phyloP scores from a whole-genome alignment of 352 stramenopile genomes.

The Elongisporangium senticosum region DNA sequence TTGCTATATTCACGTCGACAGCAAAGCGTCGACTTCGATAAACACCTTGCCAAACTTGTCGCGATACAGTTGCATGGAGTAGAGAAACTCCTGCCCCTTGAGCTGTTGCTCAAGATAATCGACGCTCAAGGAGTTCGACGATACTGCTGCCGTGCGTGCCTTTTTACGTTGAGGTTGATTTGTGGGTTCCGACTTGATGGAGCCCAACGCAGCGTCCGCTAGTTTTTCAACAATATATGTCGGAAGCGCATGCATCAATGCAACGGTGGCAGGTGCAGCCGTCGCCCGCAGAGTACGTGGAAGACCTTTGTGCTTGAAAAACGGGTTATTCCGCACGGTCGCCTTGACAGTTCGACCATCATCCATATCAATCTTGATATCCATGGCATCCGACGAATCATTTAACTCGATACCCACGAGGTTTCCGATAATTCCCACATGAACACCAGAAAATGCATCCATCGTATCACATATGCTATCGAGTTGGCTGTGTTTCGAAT shows the following conservation, averaged over 20 bases:
- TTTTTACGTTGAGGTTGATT: neutral
- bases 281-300: conserved; percentile 12
- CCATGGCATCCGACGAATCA: neutral
- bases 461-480: neutral
- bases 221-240: conserved; percentile 18
- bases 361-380: neutral
- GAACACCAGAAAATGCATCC: neutral
- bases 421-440: neutral
- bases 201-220: neutral
- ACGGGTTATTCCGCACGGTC: conserved; percentile 11
- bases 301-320: conserved; percentile 19
- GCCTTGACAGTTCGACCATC: conserved; percentile 11
- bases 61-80: conserved; percentile 12
- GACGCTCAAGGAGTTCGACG: neutral
- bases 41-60: conserved; percentile 2
- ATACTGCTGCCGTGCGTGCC: conserved; percentile 6
- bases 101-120: conserved; percentile 1
- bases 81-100: conserved; percentile 9
- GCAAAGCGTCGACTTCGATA: conserved; percentile 10
- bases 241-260: conserved; percentile 23
- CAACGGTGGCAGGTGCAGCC: conserved; percentile 10
- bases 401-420: neutral
- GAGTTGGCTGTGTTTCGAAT: neutral
- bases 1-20: neutral
- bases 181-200: neutral